Conservation (phyloP, 2,329 filamentous ascomycete genomes). For the Tolypocladium inflatum region DNA sequence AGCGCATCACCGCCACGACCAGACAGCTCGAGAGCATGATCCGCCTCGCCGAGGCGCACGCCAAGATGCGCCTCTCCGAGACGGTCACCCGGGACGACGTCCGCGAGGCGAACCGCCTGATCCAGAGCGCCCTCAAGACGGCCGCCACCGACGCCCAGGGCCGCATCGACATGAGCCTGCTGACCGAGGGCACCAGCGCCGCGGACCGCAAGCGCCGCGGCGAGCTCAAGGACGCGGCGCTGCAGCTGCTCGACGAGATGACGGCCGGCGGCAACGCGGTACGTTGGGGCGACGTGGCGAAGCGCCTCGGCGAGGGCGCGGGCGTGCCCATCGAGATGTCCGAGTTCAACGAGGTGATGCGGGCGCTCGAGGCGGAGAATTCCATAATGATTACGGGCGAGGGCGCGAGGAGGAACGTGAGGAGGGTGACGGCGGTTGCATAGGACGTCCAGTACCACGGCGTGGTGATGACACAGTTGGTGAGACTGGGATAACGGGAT, state of each 20-base stretch:
- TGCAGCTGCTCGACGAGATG: conserved; percentile 72
- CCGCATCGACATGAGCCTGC: conserved; percentile 89
- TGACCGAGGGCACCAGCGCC: conserved; percentile 88
- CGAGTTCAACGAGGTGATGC: conserved; percentile 78
- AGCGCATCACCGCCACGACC: conserved; percentile 95
- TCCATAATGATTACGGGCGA: conserved; percentile 73
- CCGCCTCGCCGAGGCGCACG: conserved; percentile 88
- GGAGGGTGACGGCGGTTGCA: conserved; percentile 55
- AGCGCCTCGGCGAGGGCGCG: conserved; percentile 60
- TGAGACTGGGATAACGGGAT: neutral
- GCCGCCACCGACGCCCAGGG: conserved; percentile 91
- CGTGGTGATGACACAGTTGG: neutral
- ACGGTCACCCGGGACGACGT: conserved; percentile 77
- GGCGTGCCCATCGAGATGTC: conserved; percentile 62
- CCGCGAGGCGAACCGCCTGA: conserved; percentile 80
- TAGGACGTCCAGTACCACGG: conserved; percentile 2
- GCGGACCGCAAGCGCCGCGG: conserved; percentile 75
- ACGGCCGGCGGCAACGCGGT: conserved; percentile 58
- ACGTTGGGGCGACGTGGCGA: conserved; percentile 69
- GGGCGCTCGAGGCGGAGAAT: conserved; percentile 76
- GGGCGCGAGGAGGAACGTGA: conserved; percentile 70
- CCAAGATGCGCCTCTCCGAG: conserved; percentile 83
- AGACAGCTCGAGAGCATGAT: conserved; percentile 98
- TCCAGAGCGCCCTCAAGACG: conserved; percentile 90
- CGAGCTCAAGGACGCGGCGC: conserved; percentile 73